Base-by-base conservation (phyloP, 306 rosid genomes). In the Hippophae gyantsensis region DNA sequence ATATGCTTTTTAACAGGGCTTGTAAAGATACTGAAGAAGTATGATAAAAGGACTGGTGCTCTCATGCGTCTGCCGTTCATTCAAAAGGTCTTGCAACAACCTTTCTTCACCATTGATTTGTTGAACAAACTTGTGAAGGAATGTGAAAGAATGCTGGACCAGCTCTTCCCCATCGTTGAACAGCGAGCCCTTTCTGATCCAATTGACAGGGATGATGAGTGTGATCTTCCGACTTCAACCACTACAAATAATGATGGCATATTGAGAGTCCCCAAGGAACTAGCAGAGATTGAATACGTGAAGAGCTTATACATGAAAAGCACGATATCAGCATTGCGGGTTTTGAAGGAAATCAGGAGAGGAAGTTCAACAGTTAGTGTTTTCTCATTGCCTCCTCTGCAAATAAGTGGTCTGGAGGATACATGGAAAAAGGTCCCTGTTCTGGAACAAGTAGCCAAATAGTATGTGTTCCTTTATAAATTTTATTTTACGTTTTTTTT, bases 41-140 rank as follows among this genome's bases (percentile, higher is more conserved):
- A 93, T 63, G 99, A 93, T 79, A 93, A 93, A 76, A 78, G 99
- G 78, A 93, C 99, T 9, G 99, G 99, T 40, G 97, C 99, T 46
- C 94, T 93, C 52, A 88, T 86, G 60, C 99, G 99, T 54, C 62
- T 93, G 80, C 97, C 99, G 63, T 93, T 88, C 74, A 93, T 93
- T 64, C 95, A 86, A 74, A 93, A 80, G 79, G 99, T 93, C 63
- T 69, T 93, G 73, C 97, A 82, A 25, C 93, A 93, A 71, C 97
- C 99, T 69, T 93, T 93, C 84, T 88, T 88, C 62, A 93, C 94
- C 56, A 88, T 85, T 3, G 99, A 93, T 70, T 74, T 93, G 86
- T 83, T 93, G 61, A 82, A 81, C 81, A 93, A 93, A 80, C 95
- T 93, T 43, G 90, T 93, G 61, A 93, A 93, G 74, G 94, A 88